phyloP scores from a whole-genome alignment of 2,329 filamentous ascomycete species.

The Arthroderma uncinatum region DNA sequence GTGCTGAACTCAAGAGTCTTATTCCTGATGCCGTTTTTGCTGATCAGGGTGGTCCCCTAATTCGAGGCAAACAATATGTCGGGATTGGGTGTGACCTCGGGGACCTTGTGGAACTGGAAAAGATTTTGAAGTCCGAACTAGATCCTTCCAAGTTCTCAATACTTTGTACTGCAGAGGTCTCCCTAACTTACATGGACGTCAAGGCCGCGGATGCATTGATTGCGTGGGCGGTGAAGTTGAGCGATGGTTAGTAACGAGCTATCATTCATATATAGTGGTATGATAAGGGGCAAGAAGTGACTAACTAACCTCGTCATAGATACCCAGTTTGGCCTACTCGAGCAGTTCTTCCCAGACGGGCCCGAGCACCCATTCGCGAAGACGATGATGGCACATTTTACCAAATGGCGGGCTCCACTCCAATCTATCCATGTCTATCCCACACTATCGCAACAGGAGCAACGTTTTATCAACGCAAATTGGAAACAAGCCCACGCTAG shows the following conservation, averaged over 20 bases:
- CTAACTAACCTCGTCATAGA: slow-evolving; percentile 12
- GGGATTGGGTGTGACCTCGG: slow-evolving; percentile 74
- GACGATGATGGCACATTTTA: slow-evolving; percentile 76
- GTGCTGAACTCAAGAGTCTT: slow-evolving; percentile 47
- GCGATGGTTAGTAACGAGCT: slow-evolving; percentile 44
- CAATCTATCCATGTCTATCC: slow-evolving; percentile 62
- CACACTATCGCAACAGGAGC: slow-evolving; percentile 51
- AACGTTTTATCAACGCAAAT: slow-evolving; percentile 57
- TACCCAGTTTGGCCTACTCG: slow-evolving; percentile 75
- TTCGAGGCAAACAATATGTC: slow-evolving; percentile 59
- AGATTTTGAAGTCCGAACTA: slow-evolving; percentile 48
- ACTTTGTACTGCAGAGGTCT: slow-evolving; percentile 80
- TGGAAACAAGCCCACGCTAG: slow-evolving; percentile 54
- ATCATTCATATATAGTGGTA: neutral
- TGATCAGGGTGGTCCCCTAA: slow-evolving; percentile 36
- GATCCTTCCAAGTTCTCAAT: slow-evolving; percentile 48
- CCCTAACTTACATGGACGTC: slow-evolving; percentile 78
- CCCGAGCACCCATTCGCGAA: slow-evolving; percentile 68
- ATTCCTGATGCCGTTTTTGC: slow-evolving; percentile 37
- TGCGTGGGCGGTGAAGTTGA: slow-evolving; percentile 61
- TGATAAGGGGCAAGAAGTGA: slow-evolving; percentile 13
- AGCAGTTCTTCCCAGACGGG: slow-evolving; percentile 74
- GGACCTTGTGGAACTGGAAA: slow-evolving; percentile 51
- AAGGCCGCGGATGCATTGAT: slow-evolving; percentile 62
- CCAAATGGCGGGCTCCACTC: slow-evolving; percentile 68